These are phyloP conservation scores for Chaetomiaceae sp. DNA, from an alignment of 2,329 filamentous ascomycete genomes.

Conservation along the genomic window DNA sequence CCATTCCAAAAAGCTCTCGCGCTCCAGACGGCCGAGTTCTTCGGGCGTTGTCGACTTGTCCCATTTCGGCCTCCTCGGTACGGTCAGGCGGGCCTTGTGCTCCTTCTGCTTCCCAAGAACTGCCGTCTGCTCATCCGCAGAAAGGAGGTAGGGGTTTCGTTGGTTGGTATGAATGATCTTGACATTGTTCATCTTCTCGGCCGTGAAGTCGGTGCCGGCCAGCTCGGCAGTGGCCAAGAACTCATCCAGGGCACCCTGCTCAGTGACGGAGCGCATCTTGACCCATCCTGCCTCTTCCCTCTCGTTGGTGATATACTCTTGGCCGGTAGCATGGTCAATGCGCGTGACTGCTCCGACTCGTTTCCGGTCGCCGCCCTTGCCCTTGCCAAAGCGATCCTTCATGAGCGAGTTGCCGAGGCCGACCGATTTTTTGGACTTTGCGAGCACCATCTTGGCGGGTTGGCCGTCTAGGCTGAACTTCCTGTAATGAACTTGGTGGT, in stretches of 20 bases:
- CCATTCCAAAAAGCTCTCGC: slow-evolving; percentile 80
- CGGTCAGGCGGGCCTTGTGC: slow-evolving; percentile 75
- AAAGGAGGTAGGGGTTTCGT: slow-evolving; percentile 89
- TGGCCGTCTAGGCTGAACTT: neutral
- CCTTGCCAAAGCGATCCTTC: slow-evolving; percentile 97
- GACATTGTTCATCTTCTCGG: slow-evolving; percentile 97
- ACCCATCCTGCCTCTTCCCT: slow-evolving; percentile 92
- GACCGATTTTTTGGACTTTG: slow-evolving; percentile 93
- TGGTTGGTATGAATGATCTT: slow-evolving; percentile 98
- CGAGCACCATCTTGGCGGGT: slow-evolving; percentile 49
- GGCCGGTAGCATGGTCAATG: slow-evolving; percentile 74
- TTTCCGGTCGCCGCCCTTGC: slow-evolving; percentile 79
- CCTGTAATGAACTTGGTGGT: neutral
- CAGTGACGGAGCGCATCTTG: slow-evolving; percentile 98
- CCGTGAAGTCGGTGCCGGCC: slow-evolving; percentile 97
- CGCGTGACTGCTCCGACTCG: slow-evolving; percentile 57
- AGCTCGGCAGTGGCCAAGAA: slow-evolving; percentile 94
- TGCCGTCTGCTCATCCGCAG: slow-evolving; percentile 74
- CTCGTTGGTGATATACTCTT: slow-evolving; percentile 89
- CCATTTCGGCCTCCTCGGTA: slow-evolving; percentile 87
- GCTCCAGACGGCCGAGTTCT: slow-evolving; percentile 74
- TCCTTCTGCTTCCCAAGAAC: slow-evolving; percentile 76
- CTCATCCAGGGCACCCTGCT: slow-evolving; percentile 94
- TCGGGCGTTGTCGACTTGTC: slow-evolving; percentile 77
- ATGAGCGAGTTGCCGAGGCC: slow-evolving; percentile 96